Evolutionary conservation across 1,284 basidiomycete species (phyloP).

Genomic region (Wallemia hederae): DNA sequence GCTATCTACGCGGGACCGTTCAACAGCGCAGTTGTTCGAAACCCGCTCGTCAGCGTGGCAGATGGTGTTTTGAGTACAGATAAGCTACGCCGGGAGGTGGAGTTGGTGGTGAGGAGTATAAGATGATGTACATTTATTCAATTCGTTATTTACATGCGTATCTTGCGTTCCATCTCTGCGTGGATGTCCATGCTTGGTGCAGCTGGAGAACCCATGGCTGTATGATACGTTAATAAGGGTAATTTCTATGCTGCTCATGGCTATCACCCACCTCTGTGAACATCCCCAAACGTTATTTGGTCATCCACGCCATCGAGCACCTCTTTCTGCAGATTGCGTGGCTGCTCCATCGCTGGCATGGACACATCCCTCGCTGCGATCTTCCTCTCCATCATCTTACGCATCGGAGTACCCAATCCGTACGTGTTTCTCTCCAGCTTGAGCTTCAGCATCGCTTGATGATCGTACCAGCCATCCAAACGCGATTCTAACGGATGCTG

Average conservation of each 20-base stretch:
- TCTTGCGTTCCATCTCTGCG: constrained; percentile 39
- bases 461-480: constrained; percentile 50
- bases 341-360: constrained; percentile 11
- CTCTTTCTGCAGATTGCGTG: constrained; percentile 54
- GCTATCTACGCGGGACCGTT: neutral
- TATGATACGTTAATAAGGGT: neutral
- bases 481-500: neutral
- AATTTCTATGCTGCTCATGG: too few species aligned
- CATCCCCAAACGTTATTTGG: constrained; percentile 34
- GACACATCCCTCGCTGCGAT: constrained; percentile 15
- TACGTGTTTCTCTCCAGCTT: constrained; percentile 57
- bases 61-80: neutral
- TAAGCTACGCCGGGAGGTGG: neutral
- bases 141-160: constrained; percentile 22
- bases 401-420: constrained; percentile 63
- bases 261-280: constrained; percentile 30
- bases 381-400: constrained; percentile 77
- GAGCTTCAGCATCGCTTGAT: constrained; percentile 61
- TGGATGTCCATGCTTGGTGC: constrained; percentile 25
- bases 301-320: constrained; percentile 75
- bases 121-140: neutral
- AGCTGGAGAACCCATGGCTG: neutral
- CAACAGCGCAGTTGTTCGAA: neutral
- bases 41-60: neutral
- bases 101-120: neutral